phyloP scores from a whole-genome alignment of 2,329 filamentous ascomycete genomes.

The Nemania sp. region DNA sequence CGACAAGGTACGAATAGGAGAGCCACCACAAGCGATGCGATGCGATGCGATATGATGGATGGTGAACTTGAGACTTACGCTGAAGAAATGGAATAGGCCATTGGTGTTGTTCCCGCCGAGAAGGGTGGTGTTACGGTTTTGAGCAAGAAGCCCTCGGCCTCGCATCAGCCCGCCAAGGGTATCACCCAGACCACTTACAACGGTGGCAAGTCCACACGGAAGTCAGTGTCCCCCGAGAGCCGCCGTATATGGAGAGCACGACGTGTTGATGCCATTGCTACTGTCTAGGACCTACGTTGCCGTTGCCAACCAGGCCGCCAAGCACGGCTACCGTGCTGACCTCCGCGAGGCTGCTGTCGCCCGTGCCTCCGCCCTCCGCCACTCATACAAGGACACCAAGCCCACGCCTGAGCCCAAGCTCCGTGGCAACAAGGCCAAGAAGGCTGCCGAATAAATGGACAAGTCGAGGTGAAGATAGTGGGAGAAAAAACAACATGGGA shows the following conservation, averaged over 20 bases:
- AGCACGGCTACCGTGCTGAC: slow-evolving; percentile 83
- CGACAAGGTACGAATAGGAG: slow-evolving; percentile 71
- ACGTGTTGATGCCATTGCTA: slow-evolving; percentile 9
- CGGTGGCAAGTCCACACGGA: slow-evolving; percentile 75
- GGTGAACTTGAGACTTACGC: slow-evolving; percentile 21
- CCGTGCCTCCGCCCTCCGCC: slow-evolving; percentile 84
- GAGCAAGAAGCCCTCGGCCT: slow-evolving; percentile 79
- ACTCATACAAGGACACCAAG: slow-evolving; percentile 80
- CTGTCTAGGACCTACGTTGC: slow-evolving; percentile 78
- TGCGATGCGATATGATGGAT: too few species aligned
- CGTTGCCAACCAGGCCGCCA: slow-evolving; percentile 81
- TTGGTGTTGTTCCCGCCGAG: slow-evolving; percentile 76
- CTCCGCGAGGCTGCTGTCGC: slow-evolving; percentile 78
- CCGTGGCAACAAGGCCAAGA: slow-evolving; percentile 78
- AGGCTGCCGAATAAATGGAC: slow-evolving; percentile 60
- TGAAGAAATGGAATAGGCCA: slow-evolving; percentile 61
- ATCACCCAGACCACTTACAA: slow-evolving; percentile 70
- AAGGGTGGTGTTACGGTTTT: slow-evolving; percentile 80
- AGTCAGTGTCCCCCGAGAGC: slow-evolving; percentile 59
- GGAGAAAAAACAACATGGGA: slow-evolving; percentile 23
- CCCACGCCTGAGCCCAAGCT: slow-evolving; percentile 72
- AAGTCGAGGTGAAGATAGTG: slow-evolving; percentile 10
- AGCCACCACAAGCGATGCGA: not conserved
- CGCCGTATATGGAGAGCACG: slow-evolving; percentile 1
- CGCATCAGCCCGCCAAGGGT: slow-evolving; percentile 73